A percentile compares a stretch with the other conserved stretches of the same genome.
phyloP scores from a whole-genome alignment of 805 yeast species.

The Cephaloascus fragrans region DNA sequence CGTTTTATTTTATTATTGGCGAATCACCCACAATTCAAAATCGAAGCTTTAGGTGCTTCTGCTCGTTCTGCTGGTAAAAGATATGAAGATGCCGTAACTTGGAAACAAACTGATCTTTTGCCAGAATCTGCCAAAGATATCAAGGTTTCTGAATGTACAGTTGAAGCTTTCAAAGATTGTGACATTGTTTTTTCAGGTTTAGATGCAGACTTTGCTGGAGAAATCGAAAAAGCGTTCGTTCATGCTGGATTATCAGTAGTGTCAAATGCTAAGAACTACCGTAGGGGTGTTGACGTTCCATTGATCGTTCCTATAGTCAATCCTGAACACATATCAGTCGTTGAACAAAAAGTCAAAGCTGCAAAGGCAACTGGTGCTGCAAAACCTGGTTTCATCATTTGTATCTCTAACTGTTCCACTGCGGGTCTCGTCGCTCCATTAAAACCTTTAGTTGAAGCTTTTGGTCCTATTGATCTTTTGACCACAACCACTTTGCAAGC shows the following conservation, averaged over 20 bases:
- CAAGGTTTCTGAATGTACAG: constrained; percentile 67
- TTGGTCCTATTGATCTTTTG: constrained; percentile 83
- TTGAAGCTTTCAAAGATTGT: constrained; percentile 74
- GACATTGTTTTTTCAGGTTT: constrained; percentile 92
- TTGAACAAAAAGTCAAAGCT: constrained; percentile 45
- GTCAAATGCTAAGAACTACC: constrained; percentile 93
- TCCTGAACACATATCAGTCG: constrained; percentile 76
- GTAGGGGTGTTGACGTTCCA: constrained; percentile 83
- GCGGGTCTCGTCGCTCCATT: constrained; percentile 97
- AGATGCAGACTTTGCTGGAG: constrained; percentile 90
- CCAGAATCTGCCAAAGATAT: constrained; percentile 60
- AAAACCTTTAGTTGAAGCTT: constrained; percentile 82
- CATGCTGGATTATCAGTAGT: constrained; percentile 77
- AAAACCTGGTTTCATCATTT: constrained; percentile 76
- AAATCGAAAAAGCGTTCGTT: constrained; percentile 76
- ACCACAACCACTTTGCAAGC: constrained; percentile 94
- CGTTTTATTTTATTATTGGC: constrained; percentile 80
- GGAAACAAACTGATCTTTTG: constrained; percentile 86
- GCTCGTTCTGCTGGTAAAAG: constrained; percentile 86
- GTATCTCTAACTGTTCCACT: constrained; percentile 97
- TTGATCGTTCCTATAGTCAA: constrained; percentile 92
- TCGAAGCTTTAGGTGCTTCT: constrained; percentile 85
- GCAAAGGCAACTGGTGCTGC: constrained; percentile 46
- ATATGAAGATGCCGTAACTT: constrained; percentile 76
- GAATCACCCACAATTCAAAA: constrained; percentile 83